A percentile compares a stretch with the other conserved stretches of the same genome.
Evolutionary conservation across 2,329 filamentous ascomycete species (phyloP).

Genomic region (Penicillium sp.): DNA sequence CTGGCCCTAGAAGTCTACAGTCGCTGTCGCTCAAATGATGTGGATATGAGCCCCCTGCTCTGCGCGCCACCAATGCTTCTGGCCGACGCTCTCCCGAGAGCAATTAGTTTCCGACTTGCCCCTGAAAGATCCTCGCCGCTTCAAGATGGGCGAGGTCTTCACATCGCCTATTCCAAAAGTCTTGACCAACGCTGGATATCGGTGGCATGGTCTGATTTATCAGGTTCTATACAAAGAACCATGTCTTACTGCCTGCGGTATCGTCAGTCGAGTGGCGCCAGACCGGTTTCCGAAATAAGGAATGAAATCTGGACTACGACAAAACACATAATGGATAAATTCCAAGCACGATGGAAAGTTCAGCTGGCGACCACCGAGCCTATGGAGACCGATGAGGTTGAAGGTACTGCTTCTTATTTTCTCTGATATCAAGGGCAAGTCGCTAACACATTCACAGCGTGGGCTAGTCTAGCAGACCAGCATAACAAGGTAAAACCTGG

Average conservation of each 20-base stretch:
- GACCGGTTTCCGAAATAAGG: constrained; percentile 49
- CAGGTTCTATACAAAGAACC: constrained; percentile 52
- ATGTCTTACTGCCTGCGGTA: constrained; percentile 54
- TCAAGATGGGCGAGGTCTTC: constrained; percentile 56
- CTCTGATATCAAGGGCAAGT: not conserved
- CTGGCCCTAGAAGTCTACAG: constrained; percentile 59
- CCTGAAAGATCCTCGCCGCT: constrained; percentile 55
- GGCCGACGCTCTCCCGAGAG: constrained; percentile 51
- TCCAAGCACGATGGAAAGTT: constrained; percentile 55
- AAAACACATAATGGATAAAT: constrained; percentile 52
- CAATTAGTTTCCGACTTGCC: constrained; percentile 54
- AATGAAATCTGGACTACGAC: constrained; percentile 59
- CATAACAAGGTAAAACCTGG: constrained; percentile 36
- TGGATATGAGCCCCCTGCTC: constrained; percentile 38
- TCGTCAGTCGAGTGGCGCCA: constrained; percentile 29
- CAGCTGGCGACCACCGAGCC: constrained; percentile 53
- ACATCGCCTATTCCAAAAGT: constrained; percentile 58
- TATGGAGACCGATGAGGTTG: constrained; percentile 51
- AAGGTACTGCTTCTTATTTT: constrained; percentile 36
- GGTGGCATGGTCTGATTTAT: constrained; percentile 59
- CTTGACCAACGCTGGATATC: constrained; percentile 57
- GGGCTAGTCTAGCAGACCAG: constrained; percentile 37
- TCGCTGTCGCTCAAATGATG: constrained; percentile 51
- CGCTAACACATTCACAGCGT: constrained; percentile 33
- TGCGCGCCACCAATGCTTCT: constrained; percentile 55